Percentiles rank a stretch among this genome's conserved stretches.
These are phyloP conservation scores for Starmerella cellae DNA, from an alignment of 805 yeast genomes.

Conservation along the genomic window DNA sequence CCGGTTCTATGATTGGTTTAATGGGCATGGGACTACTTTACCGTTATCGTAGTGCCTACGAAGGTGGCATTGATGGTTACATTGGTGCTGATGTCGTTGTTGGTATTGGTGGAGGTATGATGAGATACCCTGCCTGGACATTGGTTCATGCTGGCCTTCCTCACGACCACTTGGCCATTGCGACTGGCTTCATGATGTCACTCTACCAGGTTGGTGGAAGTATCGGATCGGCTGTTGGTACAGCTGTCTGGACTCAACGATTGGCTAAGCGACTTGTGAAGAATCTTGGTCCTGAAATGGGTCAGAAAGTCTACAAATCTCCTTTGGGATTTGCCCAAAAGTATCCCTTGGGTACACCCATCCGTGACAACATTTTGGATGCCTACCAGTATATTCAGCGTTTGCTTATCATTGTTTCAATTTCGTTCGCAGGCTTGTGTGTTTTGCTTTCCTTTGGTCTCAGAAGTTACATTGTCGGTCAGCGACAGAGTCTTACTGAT, in stretches of 20 bases:
- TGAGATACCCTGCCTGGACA: constrained; percentile 52
- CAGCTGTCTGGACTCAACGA: constrained; percentile 57
- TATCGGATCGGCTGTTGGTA: constrained; percentile 50
- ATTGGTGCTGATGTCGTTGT: constrained; percentile 51
- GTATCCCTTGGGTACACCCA: constrained; percentile 50
- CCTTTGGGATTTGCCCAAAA: constrained; percentile 39
- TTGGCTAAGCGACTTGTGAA: constrained; percentile 35
- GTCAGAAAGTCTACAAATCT: constrained; percentile 37
- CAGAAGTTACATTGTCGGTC: constrained; percentile 6
- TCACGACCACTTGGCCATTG: constrained; percentile 55
- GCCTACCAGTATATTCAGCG: constrained; percentile 50
- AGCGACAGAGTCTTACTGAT: constrained; percentile 9
- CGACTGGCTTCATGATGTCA: constrained; percentile 44
- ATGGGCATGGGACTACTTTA: constrained; percentile 48
- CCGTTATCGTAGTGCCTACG: constrained; percentile 41
- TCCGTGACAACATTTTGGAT: constrained; percentile 41
- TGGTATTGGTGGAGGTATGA: constrained; percentile 65
- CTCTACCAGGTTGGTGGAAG: constrained; percentile 52
- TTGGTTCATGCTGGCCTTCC: constrained; percentile 45
- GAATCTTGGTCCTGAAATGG: constrained; percentile 30
- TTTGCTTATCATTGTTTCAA: constrained; percentile 42
- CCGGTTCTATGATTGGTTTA: constrained; percentile 47
- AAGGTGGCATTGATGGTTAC: constrained; percentile 36
- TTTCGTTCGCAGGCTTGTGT: constrained; percentile 33
- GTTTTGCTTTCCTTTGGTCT: constrained; percentile 6